phyloP scores from a whole-genome alignment of 2,329 filamentous ascomycete genomes.

The Coleophoma crateriformis region DNA sequence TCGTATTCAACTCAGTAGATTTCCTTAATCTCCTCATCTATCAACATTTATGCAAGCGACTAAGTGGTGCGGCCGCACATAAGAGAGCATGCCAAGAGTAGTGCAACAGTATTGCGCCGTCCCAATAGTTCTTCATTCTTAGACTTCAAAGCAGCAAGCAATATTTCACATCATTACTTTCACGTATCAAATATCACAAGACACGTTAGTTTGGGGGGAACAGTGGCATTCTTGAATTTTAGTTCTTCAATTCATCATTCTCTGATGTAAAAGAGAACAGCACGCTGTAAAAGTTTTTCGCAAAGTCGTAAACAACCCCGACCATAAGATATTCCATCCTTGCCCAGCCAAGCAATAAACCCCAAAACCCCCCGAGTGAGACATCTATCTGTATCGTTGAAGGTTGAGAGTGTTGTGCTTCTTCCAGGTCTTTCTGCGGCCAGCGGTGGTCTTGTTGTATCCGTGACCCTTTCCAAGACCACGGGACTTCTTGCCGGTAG shows the following conservation, averaged over 20 bases:
- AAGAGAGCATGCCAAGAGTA: too few species aligned
- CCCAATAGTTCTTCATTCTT: not conserved
- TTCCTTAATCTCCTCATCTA: too few species aligned
- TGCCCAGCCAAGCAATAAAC: slow-evolving; percentile 14
- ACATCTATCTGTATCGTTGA: slow-evolving; percentile 86
- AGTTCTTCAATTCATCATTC: slow-evolving; percentile 15
- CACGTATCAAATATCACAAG: not conserved
- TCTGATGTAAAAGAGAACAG: slow-evolving; percentile 14
- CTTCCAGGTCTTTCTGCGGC: slow-evolving; percentile 99
- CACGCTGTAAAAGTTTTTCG: slow-evolving; percentile 10
- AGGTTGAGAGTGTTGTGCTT: slow-evolving; percentile 98
- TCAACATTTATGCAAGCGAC: too few species aligned
- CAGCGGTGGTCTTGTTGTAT: slow-evolving; percentile 97
- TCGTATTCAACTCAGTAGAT: too few species aligned
- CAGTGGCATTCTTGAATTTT: slow-evolving; percentile 2
- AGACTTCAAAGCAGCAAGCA: not conserved
- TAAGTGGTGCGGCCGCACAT: too few species aligned
- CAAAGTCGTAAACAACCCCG: slow-evolving; percentile 14
- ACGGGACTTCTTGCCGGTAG: slow-evolving; percentile 99
- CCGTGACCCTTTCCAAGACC: slow-evolving; percentile 99
- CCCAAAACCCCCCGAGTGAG: slow-evolving; percentile 17
- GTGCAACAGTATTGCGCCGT: too few species aligned
- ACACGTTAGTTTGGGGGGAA: not conserved
- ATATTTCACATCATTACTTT: not conserved
- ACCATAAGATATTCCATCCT: slow-evolving; percentile 17